Evolutionary conservation across 306 rosid species (phyloP), one percentile per base, ranked within the genome.

Genomic region (Trifolium fragiferum): DNA sequence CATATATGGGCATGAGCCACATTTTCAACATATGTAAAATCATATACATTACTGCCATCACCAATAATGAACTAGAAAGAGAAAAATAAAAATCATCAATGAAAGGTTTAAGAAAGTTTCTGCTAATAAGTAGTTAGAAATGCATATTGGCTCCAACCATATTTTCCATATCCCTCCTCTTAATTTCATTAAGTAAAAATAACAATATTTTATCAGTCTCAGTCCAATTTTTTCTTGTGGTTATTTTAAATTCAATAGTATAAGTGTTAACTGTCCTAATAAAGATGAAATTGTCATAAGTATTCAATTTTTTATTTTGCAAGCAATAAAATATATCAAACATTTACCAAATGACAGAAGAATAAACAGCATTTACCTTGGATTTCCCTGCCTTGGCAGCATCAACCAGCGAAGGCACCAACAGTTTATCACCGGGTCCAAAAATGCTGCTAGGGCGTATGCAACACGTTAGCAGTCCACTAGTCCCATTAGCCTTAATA

Each of bases 401-500:
- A 68, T 72, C 88, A 70, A 90, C 85, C 77, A 92, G 73, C 27
- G 96, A 89, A 21, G 98, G 99, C 73, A 91, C 91, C 63, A 95
- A 70, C 74, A 95, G 77, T 83, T 61, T 90, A 81, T 92, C 99
- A 69, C 99, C 99, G 13, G 99, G 97, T 35, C 98, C 99, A 70
- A 95, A 95, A 66, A 95, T 90, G 81, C 98, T 81, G 74, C 99
- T 95, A 47, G 99, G 99, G 53, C 99, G 97, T 61, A 95, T 80
- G 87, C 97, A 90, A 82, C 99, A 95, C 0, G 99, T 90, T 53
- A 89, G 79, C 79, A 95, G 96, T 76, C 98, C 98, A 62, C 77
- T 60, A 68, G 74, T 84, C 67, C 97, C 99, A 65, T 90, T 90
- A 20, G 99, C 81, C 84, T 92, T 92, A 58, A 92, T 81, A 35